A percentile compares a stretch with the other conserved stretches of the same genome.
Evolutionary conservation across 805 yeast species (phyloP).

Genomic region (Saturnispora diversa): DNA sequence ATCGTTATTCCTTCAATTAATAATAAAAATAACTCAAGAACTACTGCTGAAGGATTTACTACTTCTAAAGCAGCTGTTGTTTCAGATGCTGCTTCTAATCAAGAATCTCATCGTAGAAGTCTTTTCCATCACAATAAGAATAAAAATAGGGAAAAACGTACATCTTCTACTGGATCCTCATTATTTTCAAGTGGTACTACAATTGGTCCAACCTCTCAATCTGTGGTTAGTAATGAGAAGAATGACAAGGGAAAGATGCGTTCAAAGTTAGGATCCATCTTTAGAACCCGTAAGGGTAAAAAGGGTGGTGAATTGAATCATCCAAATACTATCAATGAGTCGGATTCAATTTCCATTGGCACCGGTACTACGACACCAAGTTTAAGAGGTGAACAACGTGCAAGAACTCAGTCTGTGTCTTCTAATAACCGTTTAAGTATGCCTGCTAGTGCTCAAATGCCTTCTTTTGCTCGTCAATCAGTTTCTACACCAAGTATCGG

Average conservation of each 20-base stretch:
- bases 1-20: conserved; percentile 14
- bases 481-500: background rate
- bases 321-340: conserved; percentile 25
- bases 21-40: conserved; percentile 9
- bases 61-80: background rate
- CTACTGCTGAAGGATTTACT: conserved; percentile 18
- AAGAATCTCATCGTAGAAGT: conserved; percentile 10
- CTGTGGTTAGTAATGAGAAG: conserved; percentile 10
- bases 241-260: conserved; percentile 38
- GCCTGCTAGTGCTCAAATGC: background rate
- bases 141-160: conserved; percentile 13
- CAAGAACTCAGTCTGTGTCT: conserved; percentile 13
- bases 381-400: conserved; percentile 5
- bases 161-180: conserved; percentile 12
- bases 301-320: conserved; percentile 22
- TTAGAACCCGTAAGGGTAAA: conserved; percentile 49
- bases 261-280: conserved; percentile 69
- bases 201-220: conserved; percentile 7
- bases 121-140: conserved; percentile 13
- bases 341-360: conserved; percentile 27
- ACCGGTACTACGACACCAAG: conserved; percentile 15
- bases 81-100: conserved; percentile 1
- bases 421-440: conserved; percentile 3
- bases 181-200: conserved; percentile 12
- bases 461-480: background rate